Evolutionary conservation across 2,329 filamentous ascomycete species (phyloP).

Genomic region (Aspergillus vadensis): DNA sequence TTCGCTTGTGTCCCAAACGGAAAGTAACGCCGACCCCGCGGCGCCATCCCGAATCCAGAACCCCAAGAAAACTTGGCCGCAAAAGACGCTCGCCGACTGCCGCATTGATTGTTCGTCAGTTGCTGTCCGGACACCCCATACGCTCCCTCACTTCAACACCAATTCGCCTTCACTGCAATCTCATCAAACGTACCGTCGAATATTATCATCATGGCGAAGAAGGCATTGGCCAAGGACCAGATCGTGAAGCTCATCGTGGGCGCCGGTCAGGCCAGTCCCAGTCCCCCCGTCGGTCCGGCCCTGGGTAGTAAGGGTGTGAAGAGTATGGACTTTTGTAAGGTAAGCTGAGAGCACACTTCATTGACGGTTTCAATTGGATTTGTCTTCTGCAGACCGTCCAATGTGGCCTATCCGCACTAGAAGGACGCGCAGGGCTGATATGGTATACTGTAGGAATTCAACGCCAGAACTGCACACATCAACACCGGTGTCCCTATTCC

Average conservation of each 20-base stretch:
- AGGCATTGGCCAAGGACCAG: conserved; percentile 61
- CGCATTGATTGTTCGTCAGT: background rate
- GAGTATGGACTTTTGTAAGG: conserved; percentile 99
- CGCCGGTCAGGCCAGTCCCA: conserved; percentile 90
- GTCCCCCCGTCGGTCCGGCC: conserved; percentile 93
- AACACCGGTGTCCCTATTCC: conserved; percentile 81
- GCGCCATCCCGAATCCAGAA: conserved; percentile 14
- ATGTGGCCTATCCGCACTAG: background rate
- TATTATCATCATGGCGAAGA: conserved; percentile 52
- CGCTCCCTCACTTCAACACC: background rate
- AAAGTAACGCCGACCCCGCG: conserved; percentile 23
- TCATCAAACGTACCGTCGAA: background rate
- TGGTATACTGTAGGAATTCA: conserved; percentile 77
- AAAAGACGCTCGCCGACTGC: conserved; percentile 7
- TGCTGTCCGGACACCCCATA: background rate
- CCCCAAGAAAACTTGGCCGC: conserved; percentile 21
- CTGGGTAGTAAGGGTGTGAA: conserved; percentile 97
- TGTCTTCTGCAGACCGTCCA: background rate
- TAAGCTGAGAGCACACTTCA: conserved; percentile 41
- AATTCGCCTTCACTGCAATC: background rate
- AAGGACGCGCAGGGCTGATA: conserved; percentile 9
- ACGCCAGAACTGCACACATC: conserved; percentile 87
- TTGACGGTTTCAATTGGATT: background rate
- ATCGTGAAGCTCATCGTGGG: conserved; percentile 98
- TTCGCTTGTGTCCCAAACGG: conserved; percentile 14